A percentile compares a stretch with the other conserved stretches of the same genome.
phyloP scores from a whole-genome alignment of 305 asterid species.

The Caryopteris hybrid region DNA sequence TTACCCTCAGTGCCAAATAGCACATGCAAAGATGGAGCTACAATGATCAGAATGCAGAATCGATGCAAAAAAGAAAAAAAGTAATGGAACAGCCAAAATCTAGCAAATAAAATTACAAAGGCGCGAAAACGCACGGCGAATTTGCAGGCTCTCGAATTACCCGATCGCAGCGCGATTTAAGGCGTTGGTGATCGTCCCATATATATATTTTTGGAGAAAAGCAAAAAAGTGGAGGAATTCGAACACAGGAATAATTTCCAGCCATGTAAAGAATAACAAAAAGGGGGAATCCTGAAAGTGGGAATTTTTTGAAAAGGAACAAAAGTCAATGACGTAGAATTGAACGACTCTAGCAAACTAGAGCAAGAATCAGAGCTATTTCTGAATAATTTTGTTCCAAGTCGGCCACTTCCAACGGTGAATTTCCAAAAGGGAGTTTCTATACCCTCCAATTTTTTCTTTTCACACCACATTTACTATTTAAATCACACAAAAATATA shows the following conservation, averaged over 20 bases:
- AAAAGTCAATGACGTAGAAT: conserved; percentile 5
- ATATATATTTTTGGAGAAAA: conserved; percentile 26
- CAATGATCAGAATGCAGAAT: background rate
- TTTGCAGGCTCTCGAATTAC: conserved; percentile 11
- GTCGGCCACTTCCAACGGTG: too few relatives aligned
- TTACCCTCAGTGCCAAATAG: background rate
- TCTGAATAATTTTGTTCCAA: too few relatives aligned
- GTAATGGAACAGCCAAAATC: background rate
- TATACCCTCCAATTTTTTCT: too few relatives aligned
- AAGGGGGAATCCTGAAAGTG: conserved; percentile 22
- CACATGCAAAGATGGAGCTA: background rate
- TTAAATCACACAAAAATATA: too few relatives aligned
- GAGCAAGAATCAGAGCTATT: too few relatives aligned
- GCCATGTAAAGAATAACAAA: conserved; percentile 5
- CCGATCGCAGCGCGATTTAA: conserved; percentile 23
- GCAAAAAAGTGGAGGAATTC: conserved; percentile 2
- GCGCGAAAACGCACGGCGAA: conserved; percentile 13
- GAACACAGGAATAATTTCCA: conserved; percentile 9
- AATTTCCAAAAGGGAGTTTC: too few relatives aligned
- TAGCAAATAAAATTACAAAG: background rate
- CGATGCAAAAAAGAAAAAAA: background rate
- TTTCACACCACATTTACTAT: too few relatives aligned
- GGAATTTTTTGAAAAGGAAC: conserved; percentile 14
- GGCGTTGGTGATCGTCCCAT: conserved; percentile 2
- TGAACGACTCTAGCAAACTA: too few relatives aligned